Evolutionary conservation across 768 basidiomycete genomes (phyloP).

Genomic region (Mycena crocata): DNA sequence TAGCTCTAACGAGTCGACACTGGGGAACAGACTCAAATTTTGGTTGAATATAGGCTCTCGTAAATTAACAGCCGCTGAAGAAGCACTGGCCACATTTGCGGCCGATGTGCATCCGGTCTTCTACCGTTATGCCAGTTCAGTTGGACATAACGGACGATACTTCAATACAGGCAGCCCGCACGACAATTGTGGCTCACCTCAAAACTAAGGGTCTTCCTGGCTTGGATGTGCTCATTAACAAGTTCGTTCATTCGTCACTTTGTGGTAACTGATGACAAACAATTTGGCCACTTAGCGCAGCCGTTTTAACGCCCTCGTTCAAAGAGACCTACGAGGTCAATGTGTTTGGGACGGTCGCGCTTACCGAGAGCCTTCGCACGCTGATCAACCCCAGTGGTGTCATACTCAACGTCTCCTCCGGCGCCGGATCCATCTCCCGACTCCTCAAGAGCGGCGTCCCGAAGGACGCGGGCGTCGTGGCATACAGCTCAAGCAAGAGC

Average conservation of each 20-base stretch:
- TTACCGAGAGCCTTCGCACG: too few relatives aligned
- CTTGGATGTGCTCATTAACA: conserved; percentile 18
- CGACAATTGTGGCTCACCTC: conserved; percentile 1
- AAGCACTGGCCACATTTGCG: conserved; percentile 13
- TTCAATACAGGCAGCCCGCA: conserved; percentile 11
- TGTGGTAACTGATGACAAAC: neutral
- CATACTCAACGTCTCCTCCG: too few relatives aligned
- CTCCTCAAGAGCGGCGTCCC: neutral
- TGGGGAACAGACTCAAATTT: neutral
- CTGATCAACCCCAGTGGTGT: too few relatives aligned
- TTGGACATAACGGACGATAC: conserved; percentile 21
- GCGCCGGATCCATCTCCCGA: neutral
- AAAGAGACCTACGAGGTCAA: conserved; percentile 9
- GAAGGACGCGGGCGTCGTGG: neutral
- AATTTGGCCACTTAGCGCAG: conserved; percentile 6
- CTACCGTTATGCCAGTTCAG: conserved; percentile 20
- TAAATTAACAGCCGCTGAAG: neutral
- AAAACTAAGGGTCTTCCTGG: neutral
- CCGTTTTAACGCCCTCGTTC: neutral
- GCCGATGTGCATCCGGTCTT: conserved; percentile 9
- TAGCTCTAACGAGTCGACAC: too few relatives aligned
- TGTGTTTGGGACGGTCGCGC: too few relatives aligned
- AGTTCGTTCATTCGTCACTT: neutral
- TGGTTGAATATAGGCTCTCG: neutral
- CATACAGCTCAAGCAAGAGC: conserved; percentile 4